Conservation (phyloP, 2,329 filamentous ascomycete genomes). For the Passalora sequoiae region DNA sequence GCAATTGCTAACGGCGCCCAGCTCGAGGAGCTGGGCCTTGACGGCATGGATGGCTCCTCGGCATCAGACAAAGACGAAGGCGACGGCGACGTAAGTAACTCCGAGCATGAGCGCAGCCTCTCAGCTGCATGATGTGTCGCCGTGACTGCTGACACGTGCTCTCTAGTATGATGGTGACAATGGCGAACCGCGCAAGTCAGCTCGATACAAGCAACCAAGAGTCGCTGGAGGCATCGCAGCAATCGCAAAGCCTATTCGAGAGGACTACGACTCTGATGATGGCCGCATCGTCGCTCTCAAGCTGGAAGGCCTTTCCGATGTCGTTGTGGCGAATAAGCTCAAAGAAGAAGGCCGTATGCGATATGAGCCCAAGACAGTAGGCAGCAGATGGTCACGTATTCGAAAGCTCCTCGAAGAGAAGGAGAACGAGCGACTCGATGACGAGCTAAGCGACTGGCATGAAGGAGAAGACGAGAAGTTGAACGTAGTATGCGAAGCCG, state of each 20-base stretch:
- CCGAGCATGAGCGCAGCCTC: neutral
- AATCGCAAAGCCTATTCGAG: conserved; percentile 40
- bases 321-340: conserved; percentile 42
- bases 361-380: conserved; percentile 46
- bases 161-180: too few relatives aligned
- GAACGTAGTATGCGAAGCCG: conserved; percentile 36
- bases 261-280: conserved; percentile 46
- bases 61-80: conserved; percentile 1
- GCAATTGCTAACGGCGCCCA: conserved; percentile 8
- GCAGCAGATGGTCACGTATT: conserved; percentile 45
- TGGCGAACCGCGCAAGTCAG: conserved; percentile 9
- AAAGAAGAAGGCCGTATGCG: conserved; percentile 38
- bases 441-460: conserved; percentile 48
- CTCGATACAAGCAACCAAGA: conserved; percentile 13
- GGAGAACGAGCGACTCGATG: conserved; percentile 44
- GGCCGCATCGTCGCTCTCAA: conserved; percentile 43
- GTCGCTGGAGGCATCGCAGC: conserved; percentile 40
- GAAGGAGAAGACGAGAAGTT: conserved; percentile 47
- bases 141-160: conserved; percentile 2
- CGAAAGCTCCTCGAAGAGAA: conserved; percentile 39
- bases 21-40: conserved; percentile 6
- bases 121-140: neutral
- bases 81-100: conserved; percentile 8
- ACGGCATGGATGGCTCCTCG: neutral
- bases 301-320: conserved; percentile 40